These are phyloP conservation scores for Rutstroemia sp. DNA, from an alignment of 2,329 filamentous ascomycete genomes.

Conservation along the genomic window DNA sequence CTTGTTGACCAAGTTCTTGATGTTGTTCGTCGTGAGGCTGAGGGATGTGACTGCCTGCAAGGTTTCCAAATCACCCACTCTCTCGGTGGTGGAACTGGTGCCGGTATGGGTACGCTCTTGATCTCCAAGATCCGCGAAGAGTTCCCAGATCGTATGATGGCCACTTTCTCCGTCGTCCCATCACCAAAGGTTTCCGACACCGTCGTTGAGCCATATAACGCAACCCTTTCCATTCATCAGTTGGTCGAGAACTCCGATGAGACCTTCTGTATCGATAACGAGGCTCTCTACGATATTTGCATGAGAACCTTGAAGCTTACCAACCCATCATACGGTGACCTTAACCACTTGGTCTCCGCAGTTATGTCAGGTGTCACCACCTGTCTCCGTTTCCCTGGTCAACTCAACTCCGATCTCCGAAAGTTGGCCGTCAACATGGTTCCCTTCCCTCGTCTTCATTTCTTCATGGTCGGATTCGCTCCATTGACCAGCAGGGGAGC, in stretches of 20 bases:
- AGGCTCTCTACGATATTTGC: constrained; percentile 99
- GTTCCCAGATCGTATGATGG: constrained; percentile 99
- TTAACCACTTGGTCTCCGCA: constrained; percentile 98
- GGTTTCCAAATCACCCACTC: constrained; percentile 99
- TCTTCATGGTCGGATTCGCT: constrained; percentile 99
- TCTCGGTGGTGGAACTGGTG: constrained; percentile 99
- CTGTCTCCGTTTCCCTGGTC: constrained; percentile 96
- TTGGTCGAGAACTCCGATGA: constrained; percentile 99
- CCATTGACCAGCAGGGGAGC: constrained; percentile 90
- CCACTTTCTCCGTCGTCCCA: constrained; percentile 97
- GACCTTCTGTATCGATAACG: constrained; percentile 99
- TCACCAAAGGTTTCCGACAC: constrained; percentile 99
- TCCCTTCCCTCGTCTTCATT: constrained; percentile 99
- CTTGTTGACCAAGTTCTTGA: constrained; percentile 97
- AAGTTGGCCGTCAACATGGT: constrained; percentile 99
- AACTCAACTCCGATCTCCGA: constrained; percentile 99
- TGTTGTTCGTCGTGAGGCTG: constrained; percentile 96
- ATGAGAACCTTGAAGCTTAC: constrained; percentile 99
- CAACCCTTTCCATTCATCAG: constrained; percentile 97
- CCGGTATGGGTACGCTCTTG: constrained; percentile 98
- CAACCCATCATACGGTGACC: constrained; percentile 96
- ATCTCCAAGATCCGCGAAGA: constrained; percentile 99
- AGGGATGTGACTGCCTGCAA: constrained; percentile 98
- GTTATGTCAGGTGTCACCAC: constrained; percentile 99
- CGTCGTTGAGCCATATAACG: constrained; percentile 99